phyloP scores from a whole-genome alignment of 1,284 basidiomycete species.

The Apiotrichum montevideense region DNA sequence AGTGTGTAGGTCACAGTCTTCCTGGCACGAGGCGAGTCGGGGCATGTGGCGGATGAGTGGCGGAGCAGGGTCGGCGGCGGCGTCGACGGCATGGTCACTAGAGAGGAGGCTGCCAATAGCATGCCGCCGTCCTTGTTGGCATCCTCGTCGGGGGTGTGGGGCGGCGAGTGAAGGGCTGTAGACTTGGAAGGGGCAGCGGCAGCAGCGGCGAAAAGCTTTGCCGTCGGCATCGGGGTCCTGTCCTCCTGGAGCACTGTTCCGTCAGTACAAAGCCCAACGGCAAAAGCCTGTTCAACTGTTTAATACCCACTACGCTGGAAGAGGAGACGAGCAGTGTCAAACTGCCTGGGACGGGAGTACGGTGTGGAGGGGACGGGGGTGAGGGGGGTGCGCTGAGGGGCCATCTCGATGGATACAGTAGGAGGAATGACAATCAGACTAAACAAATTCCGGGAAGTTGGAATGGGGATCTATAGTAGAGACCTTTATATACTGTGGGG shows the following conservation, averaged over 20 bases:
- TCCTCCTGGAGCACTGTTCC: background rate
- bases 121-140: background rate
- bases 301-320: background rate
- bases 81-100: background rate
- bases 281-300: background rate
- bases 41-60: background rate
- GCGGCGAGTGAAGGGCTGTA: background rate
- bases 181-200: background rate
- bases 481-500: too few relatives aligned
- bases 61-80: background rate
- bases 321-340: conserved; percentile 1
- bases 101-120: background rate
- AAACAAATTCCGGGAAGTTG: too few relatives aligned
- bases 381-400: background rate
- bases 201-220: background rate
- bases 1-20: background rate
- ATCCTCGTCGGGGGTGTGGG: background rate
- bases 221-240: background rate
- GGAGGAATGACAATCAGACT: too few relatives aligned
- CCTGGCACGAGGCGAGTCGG: background rate
- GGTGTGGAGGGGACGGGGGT: background rate
- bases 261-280: background rate
- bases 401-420: background rate
- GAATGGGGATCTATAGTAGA: too few relatives aligned
- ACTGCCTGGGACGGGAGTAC: background rate